These are phyloP conservation scores for Gynandropsis gynandra DNA, from an alignment of 345 rosid genomes.

Conservation along the genomic window DNA sequence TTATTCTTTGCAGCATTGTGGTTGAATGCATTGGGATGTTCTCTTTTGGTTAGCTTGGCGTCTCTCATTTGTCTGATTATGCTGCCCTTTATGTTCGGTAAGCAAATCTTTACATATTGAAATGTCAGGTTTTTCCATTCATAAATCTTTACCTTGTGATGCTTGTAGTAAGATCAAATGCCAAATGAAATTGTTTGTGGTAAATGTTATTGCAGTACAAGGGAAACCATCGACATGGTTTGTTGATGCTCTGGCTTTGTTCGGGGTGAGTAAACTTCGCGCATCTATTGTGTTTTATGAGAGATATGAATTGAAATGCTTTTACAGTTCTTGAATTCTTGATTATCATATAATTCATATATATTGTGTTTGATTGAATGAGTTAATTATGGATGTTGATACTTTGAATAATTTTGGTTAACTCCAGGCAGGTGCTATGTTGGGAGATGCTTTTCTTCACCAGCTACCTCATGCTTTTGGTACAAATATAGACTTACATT, in stretches of 20 bases:
- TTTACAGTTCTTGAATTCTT: constrained; percentile 1
- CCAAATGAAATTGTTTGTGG: constrained; percentile 2
- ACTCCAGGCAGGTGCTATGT: constrained; percentile 93
- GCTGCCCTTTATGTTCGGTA: constrained; percentile 81
- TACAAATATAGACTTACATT: constrained; percentile 30
- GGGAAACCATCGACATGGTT: constrained; percentile 88
- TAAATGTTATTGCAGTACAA: constrained; percentile 50
- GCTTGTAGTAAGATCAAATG: not conserved
- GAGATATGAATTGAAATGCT: not conserved
- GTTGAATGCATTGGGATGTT: constrained; percentile 88
- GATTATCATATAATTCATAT: too few species aligned
- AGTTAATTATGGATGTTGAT: not conserved
- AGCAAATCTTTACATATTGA: constrained; percentile 10
- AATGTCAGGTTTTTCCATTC: too few species aligned
- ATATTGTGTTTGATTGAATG: not conserved
- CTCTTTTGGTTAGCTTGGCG: constrained; percentile 95
- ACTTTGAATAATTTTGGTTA: constrained; percentile 1
- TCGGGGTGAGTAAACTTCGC: constrained; percentile 64
- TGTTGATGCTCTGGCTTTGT: constrained; percentile 86
- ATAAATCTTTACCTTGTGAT: too few species aligned
- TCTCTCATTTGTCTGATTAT: constrained; percentile 80
- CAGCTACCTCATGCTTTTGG: constrained; percentile 99
- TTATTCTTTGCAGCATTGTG: constrained; percentile 48
- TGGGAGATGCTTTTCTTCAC: constrained; percentile 99
- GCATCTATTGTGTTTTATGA: constrained; percentile 5